phyloP scores from a whole-genome alignment of 495 filamentous ascomycete genomes.

The Podospora anserina region DNA sequence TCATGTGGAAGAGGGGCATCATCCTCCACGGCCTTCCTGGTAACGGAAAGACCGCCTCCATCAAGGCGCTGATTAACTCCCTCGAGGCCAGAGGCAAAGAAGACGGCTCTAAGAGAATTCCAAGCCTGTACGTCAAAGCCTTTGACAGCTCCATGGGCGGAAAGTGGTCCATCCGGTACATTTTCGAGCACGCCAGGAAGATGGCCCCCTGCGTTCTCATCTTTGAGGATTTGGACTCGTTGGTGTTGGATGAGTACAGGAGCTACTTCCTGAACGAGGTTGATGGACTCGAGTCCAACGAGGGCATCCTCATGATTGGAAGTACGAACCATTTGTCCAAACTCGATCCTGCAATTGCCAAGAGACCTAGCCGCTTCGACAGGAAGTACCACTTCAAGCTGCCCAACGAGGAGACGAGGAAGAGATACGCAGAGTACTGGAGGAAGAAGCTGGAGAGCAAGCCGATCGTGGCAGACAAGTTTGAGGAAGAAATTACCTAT shows the following conservation, averaged over 20 bases:
- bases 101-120: conserved; percentile 35
- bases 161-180: conserved; percentile 38
- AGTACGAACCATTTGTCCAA: conserved; percentile 52
- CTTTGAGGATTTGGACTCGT: conserved; percentile 62
- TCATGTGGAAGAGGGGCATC: conserved; percentile 57
- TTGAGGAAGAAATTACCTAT: conserved; percentile 41
- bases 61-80: conserved; percentile 57
- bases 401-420: conserved; percentile 44
- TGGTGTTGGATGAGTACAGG: conserved; percentile 46
- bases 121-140: conserved; percentile 55
- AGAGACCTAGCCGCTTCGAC: conserved; percentile 57
- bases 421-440: conserved; percentile 50
- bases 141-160: conserved; percentile 35
- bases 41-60: conserved; percentile 59
- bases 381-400: conserved; percentile 55
- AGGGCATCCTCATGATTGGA: conserved; percentile 58
- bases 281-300: conserved; percentile 52
- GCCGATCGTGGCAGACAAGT: conserved; percentile 29
- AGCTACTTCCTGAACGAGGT: conserved; percentile 53
- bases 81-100: conserved; percentile 23
- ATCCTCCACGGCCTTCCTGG: conserved; percentile 52
- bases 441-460: conserved; percentile 39
- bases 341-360: conserved; percentile 53
- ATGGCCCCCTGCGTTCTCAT: conserved; percentile 46
- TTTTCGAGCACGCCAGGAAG: conserved; percentile 44